Evolutionary conservation across 208 protist species (phyloP).

Genomic region (Trypanosoma rangeli): DNA sequence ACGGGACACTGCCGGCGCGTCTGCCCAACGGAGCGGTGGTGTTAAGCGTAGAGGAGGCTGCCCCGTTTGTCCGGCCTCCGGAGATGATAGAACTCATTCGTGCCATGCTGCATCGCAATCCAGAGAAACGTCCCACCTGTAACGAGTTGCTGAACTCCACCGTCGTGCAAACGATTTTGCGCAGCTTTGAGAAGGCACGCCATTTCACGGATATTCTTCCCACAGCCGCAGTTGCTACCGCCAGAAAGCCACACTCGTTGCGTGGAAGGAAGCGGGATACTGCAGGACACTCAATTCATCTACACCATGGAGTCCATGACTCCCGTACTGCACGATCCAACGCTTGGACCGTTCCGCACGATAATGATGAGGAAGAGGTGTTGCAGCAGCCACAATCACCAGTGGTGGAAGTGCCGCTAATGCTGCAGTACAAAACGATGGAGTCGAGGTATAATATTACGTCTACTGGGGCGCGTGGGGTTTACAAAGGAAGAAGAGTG

Average conservation of each 20-base stretch:
- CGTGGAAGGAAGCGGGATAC: neutral
- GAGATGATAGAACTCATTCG: slow-evolving; percentile 83
- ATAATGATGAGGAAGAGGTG: slow-evolving; percentile 25
- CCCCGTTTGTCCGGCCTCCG: slow-evolving; percentile 52
- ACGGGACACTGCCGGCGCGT: slow-evolving; percentile 47
- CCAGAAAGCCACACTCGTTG: neutral
- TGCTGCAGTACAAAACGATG: slow-evolving; percentile 34
- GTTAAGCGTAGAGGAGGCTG: slow-evolving; percentile 30
- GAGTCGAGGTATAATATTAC: slow-evolving; percentile 2
- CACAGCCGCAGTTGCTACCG: slow-evolving; percentile 6
- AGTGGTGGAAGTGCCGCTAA: slow-evolving; percentile 33
- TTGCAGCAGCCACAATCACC: slow-evolving; percentile 40
- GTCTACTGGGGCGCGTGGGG: neutral
- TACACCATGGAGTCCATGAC: slow-evolving; percentile 8
- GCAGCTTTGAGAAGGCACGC: slow-evolving; percentile 60
- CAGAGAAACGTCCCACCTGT: slow-evolving; percentile 67
- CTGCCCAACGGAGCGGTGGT: slow-evolving; percentile 48
- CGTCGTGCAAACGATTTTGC: slow-evolving; percentile 71
- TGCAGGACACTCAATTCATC: slow-evolving; percentile 11
- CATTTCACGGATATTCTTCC: slow-evolving; percentile 26
- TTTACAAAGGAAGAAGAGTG: neutral
- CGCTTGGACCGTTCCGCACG: neutral
- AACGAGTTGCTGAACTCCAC: slow-evolving; percentile 74
- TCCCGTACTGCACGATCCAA: slow-evolving; percentile 1
- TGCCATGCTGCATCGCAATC: slow-evolving; percentile 75